phyloP scores from a whole-genome alignment of 2,329 filamentous ascomycete species.

The Exophiala viscosa region DNA sequence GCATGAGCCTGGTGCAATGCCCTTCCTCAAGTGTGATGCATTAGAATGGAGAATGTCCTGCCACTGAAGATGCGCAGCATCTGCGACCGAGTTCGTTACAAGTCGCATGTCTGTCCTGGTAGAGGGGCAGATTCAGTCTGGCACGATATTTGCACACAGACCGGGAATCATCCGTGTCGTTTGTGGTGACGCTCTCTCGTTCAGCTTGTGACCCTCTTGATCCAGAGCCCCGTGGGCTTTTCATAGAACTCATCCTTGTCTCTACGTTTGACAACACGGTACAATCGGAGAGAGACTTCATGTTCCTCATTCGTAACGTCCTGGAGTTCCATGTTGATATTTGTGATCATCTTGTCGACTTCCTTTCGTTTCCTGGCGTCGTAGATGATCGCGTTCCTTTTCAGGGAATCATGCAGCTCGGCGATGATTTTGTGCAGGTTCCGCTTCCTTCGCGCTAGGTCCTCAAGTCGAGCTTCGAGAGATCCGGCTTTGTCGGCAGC shows the following conservation, averaged over 20 bases:
- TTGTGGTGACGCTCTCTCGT: background rate
- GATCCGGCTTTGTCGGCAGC: constrained; percentile 62
- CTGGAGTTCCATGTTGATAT: constrained; percentile 62
- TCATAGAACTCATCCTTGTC: constrained; percentile 56
- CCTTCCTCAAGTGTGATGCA: no score
- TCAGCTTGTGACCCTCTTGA: constrained; percentile 68
- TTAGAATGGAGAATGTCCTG: no score
- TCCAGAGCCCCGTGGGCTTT: constrained; percentile 69
- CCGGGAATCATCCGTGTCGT: background rate
- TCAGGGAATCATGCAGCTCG: constrained; percentile 75
- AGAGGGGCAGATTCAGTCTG: no score
- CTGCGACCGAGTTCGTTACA: no score
- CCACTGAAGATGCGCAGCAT: no score
- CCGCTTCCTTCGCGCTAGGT: constrained; percentile 62
- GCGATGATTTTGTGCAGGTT: constrained; percentile 71
- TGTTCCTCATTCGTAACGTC: constrained; percentile 74
- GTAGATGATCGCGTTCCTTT: constrained; percentile 65
- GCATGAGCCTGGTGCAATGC: no score
- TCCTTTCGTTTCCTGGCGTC: constrained; percentile 58
- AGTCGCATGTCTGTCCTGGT: no score
- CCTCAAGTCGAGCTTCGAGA: constrained; percentile 63
- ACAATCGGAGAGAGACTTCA: constrained; percentile 70
- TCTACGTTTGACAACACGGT: constrained; percentile 69
- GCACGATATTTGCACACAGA: background rate
- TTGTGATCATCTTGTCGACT: constrained; percentile 63